A percentile compares a stretch with the other conserved stretches of the same genome.
Evolutionary conservation across 768 basidiomycete species (phyloP).

Genomic region (Chiua virens): DNA sequence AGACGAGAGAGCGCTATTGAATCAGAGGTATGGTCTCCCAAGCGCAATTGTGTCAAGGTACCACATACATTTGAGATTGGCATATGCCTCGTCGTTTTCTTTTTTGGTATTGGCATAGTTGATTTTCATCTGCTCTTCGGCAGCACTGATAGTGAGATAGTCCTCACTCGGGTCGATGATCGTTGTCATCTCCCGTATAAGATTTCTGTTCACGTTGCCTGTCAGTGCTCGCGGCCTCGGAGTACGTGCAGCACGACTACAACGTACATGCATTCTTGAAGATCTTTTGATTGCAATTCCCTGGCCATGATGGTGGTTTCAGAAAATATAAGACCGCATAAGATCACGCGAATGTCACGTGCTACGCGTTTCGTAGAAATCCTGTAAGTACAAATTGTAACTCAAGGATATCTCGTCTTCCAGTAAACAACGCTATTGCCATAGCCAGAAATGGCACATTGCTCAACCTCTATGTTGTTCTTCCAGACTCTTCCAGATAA

Average conservation of each 20-base stretch:
- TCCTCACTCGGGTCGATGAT: constrained; percentile 82
- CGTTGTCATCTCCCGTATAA: constrained; percentile 65
- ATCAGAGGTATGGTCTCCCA: neutral
- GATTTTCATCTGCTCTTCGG: constrained; percentile 66
- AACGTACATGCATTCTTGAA: constrained; percentile 36
- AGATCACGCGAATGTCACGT: constrained; percentile 21
- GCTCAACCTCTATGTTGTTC: constrained; percentile 60
- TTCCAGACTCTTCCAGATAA: constrained; percentile 61
- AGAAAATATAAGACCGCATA: too few species aligned
- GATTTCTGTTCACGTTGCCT: constrained; percentile 45
- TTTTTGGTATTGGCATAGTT: constrained; percentile 60
- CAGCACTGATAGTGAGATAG: constrained; percentile 69
- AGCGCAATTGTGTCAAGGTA: neutral
- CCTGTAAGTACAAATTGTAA: neutral
- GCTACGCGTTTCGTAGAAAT: constrained; percentile 4
- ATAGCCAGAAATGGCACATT: constrained; percentile 60
- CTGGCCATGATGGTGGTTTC: constrained; percentile 18
- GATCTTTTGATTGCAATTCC: constrained; percentile 33
- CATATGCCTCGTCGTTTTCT: constrained; percentile 66
- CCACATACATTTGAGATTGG: constrained; percentile 58
- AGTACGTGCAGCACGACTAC: neutral
- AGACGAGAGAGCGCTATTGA: constrained; percentile 57
- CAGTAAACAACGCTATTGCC: constrained; percentile 70
- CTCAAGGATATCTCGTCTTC: constrained; percentile 45
- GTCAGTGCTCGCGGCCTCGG: neutral